phyloP scores from a whole-genome alignment of 2,329 filamentous ascomycete genomes.

The Phialophora verrucosa region DNA sequence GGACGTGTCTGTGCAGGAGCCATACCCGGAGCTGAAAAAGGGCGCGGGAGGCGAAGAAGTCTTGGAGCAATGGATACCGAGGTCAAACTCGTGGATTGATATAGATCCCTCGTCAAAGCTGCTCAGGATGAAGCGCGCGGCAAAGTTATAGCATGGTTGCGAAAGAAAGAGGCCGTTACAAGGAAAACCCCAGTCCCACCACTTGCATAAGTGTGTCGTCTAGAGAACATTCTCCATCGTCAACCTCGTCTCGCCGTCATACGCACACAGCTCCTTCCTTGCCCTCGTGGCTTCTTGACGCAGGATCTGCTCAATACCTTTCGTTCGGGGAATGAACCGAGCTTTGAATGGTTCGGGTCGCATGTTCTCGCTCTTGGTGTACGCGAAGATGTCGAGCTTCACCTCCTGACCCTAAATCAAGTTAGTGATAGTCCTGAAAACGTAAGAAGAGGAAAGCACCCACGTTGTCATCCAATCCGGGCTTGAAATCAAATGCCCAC shows the following conservation, averaged over 20 bases:
- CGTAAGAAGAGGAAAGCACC: constrained; percentile 2
- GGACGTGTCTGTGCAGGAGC: constrained; percentile 53
- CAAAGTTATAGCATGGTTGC: constrained; percentile 16
- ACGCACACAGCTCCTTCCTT: constrained; percentile 22
- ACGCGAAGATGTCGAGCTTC: constrained; percentile 30
- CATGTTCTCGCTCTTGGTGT: constrained; percentile 32
- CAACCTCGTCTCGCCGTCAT: constrained; percentile 32
- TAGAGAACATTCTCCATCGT: constrained; percentile 29
- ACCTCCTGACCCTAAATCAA: constrained; percentile 21
- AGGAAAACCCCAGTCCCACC: background rate
- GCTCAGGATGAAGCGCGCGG: constrained; percentile 1
- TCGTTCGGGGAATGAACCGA: constrained; percentile 25
- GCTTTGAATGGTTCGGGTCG: constrained; percentile 30
- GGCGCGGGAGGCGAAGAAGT: constrained; percentile 22
- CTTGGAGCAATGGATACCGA: constrained; percentile 24
- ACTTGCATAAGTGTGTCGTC: background rate
- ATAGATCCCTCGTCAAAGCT: constrained; percentile 19
- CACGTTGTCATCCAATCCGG: constrained; percentile 45
- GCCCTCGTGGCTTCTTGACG: constrained; percentile 22
- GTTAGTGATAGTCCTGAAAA: background rate
- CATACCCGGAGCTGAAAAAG: constrained; percentile 29
- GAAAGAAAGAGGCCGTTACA: background rate
- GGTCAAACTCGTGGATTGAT: constrained; percentile 1
- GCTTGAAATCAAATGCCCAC: constrained; percentile 62
- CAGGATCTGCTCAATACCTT: constrained; percentile 27